A percentile compares a stretch with the other conserved stretches of the same genome.
Evolutionary conservation across 352 stramenopile species (phyloP).

Genomic region (Phytopythium helicoides): DNA sequence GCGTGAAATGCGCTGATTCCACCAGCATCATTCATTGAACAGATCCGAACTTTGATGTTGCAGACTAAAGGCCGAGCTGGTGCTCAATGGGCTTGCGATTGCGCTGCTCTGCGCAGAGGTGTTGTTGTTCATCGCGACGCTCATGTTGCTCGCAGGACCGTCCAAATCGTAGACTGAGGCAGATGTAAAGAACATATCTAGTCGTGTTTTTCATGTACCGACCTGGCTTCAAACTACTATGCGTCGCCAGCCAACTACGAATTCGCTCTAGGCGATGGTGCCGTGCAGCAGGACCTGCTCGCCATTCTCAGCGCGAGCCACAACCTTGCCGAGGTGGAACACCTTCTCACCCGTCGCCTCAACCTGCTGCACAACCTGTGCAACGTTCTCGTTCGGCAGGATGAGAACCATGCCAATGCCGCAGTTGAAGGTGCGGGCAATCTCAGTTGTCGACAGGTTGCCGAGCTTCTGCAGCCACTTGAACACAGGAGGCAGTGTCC

Average conservation of each 20-base stretch:
- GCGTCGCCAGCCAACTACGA: neutral
- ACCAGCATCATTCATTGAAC: conserved; percentile 1
- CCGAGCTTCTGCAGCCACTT: conserved; percentile 95
- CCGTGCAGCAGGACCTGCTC: conserved; percentile 88
- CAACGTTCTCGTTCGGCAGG: conserved; percentile 86
- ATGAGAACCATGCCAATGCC: conserved; percentile 99
- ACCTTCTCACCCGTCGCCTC: conserved; percentile 86
- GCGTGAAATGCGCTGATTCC: conserved; percentile 10
- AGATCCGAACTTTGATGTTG: neutral
- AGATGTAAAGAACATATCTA: too few species aligned
- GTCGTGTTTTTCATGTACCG: conserved; percentile 3
- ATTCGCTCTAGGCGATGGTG: conserved; percentile 59
- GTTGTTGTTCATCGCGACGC: conserved; percentile 41
- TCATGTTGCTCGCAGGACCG: conserved; percentile 32
- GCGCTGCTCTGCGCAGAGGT: conserved; percentile 53
- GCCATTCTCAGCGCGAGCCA: conserved; percentile 42
- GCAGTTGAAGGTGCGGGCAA: conserved; percentile 98
- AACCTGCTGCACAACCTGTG: conserved; percentile 85
- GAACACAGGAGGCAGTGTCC: conserved; percentile 95
- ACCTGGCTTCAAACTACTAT: neutral
- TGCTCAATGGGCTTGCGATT: conserved; percentile 65
- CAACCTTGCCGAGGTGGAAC: conserved; percentile 87
- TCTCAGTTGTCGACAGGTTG: conserved; percentile 93
- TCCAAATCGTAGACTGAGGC: too few species aligned
- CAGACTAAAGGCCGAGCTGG: conserved; percentile 56